Evolutionary conservation across 1,139 yeast species (phyloP).

Genomic region (Debaryomycetaceae sp.): DNA sequence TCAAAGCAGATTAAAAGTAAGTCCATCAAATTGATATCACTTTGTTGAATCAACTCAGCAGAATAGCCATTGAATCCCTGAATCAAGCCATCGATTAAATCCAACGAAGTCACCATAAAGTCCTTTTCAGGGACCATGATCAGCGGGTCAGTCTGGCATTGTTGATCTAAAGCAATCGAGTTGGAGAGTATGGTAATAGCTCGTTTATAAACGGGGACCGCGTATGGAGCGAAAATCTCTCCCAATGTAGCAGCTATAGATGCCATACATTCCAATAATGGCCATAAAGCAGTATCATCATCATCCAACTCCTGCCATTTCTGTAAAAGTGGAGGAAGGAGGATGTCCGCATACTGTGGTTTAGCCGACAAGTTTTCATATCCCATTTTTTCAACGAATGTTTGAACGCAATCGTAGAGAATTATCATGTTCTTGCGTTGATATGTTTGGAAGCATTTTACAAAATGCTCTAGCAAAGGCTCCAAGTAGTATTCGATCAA

Average conservation of each 20-base stretch:
- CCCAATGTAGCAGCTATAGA: conserved; percentile 87
- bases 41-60: conserved; percentile 50
- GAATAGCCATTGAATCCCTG: conserved; percentile 78
- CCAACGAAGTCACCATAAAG: conserved; percentile 83
- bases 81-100: conserved; percentile 84
- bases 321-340: conserved; percentile 75
- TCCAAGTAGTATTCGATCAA: conserved; percentile 47
- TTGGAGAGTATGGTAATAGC: conserved; percentile 66
- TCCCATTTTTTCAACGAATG: conserved; percentile 78
- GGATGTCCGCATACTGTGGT: conserved; percentile 53
- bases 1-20: conserved; percentile 68
- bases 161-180: conserved; percentile 65
- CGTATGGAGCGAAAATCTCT: conserved; percentile 82
- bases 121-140: conserved; percentile 86
- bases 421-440: conserved; percentile 79
- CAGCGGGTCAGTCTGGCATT: conserved; percentile 62
- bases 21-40: conserved; percentile 50
- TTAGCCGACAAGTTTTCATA: conserved; percentile 49
- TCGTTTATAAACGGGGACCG: conserved; percentile 81
- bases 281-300: conserved; percentile 84
- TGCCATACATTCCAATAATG: conserved; percentile 87
- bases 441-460: conserved; percentile 69
- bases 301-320: conserved; percentile 78
- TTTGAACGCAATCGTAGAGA: conserved; percentile 88
- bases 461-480: conserved; percentile 66